Percentiles rank a stretch among this genome's conserved stretches.
These are phyloP conservation scores for Rhodotorula sp. DNA, from an alignment of 1,284 basidiomycete species.

Conservation along the genomic window DNA sequence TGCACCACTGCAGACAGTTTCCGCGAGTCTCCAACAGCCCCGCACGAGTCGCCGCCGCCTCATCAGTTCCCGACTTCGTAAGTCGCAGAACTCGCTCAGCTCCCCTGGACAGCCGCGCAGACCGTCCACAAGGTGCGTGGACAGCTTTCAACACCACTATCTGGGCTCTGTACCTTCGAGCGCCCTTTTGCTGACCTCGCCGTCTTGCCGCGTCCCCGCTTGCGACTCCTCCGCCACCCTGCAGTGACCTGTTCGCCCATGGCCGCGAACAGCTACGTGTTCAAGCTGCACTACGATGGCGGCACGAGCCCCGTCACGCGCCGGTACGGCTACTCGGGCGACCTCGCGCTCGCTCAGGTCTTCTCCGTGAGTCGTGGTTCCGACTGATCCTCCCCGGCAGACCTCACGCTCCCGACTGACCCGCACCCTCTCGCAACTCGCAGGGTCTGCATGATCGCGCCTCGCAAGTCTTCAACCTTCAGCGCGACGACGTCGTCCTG, in stretches of 20 bases:
- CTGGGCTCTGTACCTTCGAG: no score
- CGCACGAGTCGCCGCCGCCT: no score
- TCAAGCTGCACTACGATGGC: constrained; percentile 32
- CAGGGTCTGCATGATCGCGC: constrained; percentile 37
- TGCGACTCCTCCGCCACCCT: no score
- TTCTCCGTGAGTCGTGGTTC: constrained; percentile 19
- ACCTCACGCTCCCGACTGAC: not conserved
- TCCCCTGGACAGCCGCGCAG: no score
- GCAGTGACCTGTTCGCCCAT: not conserved
- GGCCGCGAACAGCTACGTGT: constrained; percentile 18
- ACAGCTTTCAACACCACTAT: no score
- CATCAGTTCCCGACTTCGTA: no score
- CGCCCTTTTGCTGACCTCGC: no score
- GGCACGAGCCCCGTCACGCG: constrained; percentile 6
- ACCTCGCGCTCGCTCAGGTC: constrained; percentile 19
- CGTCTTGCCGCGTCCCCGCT: no score
- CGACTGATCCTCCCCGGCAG: not conserved
- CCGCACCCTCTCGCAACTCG: not conserved
- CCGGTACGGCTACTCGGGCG: constrained; percentile 35
- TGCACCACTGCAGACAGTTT: no score
- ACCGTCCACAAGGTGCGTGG: no score
- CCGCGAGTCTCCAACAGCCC: no score
- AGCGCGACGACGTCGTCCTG: constrained; percentile 22
- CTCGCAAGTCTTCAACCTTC: constrained; percentile 23
- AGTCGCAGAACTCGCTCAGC: no score